Evolutionary conservation across 1,139 yeast species (phyloP).

Genomic region (Meyerozyma elateridarum): DNA sequence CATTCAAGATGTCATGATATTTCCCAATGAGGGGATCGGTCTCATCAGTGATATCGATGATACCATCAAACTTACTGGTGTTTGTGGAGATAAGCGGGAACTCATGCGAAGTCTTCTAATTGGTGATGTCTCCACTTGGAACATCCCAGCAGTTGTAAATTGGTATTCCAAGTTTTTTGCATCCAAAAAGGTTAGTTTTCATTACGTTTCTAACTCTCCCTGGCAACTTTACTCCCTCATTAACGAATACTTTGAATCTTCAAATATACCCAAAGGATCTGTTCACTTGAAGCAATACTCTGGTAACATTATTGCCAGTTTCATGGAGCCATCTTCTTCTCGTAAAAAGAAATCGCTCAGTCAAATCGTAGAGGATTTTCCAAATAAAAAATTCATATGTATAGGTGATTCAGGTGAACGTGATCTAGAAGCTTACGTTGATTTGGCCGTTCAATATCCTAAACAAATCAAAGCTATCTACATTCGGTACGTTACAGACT

Average conservation of each 20-base stretch:
- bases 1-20: conserved; percentile 40
- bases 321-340: conserved; percentile 83
- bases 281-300: conserved; percentile 82
- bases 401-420: conserved; percentile 96
- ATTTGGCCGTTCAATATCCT: conserved; percentile 60
- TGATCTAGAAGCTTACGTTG: conserved; percentile 87
- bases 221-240: conserved; percentile 78
- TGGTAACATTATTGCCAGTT: conserved; percentile 73
- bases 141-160: conserved; percentile 64
- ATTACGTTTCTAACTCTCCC: conserved; percentile 94
- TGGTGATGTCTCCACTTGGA: conserved; percentile 59
- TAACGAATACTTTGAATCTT: conserved; percentile 49
- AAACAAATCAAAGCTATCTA: conserved; percentile 66
- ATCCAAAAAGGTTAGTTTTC: conserved; percentile 53
- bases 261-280: conserved; percentile 67
- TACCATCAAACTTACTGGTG: conserved; percentile 86
- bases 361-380: conserved; percentile 69
- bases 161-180: conserved; percentile 53
- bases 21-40: conserved; percentile 53
- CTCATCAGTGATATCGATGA: conserved; percentile 93
- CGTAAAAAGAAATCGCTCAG: conserved; percentile 66
- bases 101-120: conserved; percentile 74
- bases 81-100: conserved; percentile 80
- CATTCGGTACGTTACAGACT: conserved; percentile 72
- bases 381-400: conserved; percentile 69